Conservation (phyloP, 108 stramenopile species). For the Cyclotella choctawhatcheeana region DNA sequence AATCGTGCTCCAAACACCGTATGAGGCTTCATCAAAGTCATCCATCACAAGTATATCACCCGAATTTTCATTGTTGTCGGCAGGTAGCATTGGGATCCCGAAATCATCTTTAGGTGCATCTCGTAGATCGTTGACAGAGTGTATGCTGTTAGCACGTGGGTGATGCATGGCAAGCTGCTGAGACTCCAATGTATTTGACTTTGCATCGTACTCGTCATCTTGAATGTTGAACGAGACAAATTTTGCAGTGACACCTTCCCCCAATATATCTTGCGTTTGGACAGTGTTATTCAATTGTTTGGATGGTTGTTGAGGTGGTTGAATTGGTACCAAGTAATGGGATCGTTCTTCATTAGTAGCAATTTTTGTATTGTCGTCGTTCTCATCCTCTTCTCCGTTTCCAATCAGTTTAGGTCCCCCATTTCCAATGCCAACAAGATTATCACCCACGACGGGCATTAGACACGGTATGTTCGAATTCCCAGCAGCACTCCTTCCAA, state of each 20-base stretch:
- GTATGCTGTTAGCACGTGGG: constrained; percentile 6
- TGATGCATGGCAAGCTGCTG: neutral
- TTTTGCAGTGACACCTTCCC: constrained; percentile 78
- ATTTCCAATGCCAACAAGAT: neutral
- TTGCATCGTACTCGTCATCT: constrained; percentile 51
- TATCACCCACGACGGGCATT: constrained; percentile 74
- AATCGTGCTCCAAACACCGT: constrained; percentile 89
- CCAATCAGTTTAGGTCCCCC: constrained; percentile 29
- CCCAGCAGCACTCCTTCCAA: constrained; percentile 84
- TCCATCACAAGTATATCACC: constrained; percentile 30
- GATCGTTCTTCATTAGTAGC: constrained; percentile 14
- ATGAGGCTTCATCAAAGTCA: constrained; percentile 88
- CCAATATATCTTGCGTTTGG: constrained; percentile 45
- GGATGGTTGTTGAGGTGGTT: constrained; percentile 23
- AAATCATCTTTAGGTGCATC: constrained; percentile 79
- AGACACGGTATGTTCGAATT: constrained; percentile 78
- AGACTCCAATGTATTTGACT: neutral
- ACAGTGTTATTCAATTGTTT: constrained; percentile 20
- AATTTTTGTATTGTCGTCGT: constrained; percentile 1
- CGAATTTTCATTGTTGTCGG: neutral
- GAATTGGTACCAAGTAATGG: constrained; percentile 30
- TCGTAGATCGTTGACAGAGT: constrained; percentile 58
- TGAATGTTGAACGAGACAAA: constrained; percentile 72
- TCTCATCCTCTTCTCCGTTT: neutral
- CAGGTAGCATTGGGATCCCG: constrained; percentile 86